These are phyloP conservation scores for Jamesozyma rosinii DNA, from an alignment of 805 yeast genomes.

Conservation along the genomic window DNA sequence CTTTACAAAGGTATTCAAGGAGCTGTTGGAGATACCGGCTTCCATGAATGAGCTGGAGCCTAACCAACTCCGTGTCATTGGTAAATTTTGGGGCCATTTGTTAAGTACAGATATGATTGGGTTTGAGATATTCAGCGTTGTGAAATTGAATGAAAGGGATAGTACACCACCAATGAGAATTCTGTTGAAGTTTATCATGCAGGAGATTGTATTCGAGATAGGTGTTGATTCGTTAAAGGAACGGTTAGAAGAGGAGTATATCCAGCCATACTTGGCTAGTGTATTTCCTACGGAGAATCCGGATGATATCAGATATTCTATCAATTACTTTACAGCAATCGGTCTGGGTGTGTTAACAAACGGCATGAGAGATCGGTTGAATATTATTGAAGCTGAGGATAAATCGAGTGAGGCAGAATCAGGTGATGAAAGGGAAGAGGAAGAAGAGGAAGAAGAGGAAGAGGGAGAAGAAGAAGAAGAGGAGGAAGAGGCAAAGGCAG, in stretches of 20 bases:
- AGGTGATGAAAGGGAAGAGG: conserved; percentile 8
- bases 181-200: conserved; percentile 69
- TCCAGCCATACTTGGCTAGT: conserved; percentile 42
- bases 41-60: conserved; percentile 59
- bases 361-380: conserved; percentile 55
- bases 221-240: conserved; percentile 47
- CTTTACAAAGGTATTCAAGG: conserved; percentile 45
- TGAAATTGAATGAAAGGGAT: conserved; percentile 56
- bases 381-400: conserved; percentile 27
- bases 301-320: conserved; percentile 61
- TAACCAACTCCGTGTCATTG: conserved; percentile 65
- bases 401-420: conserved; percentile 11
- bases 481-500: conserved; percentile 5
- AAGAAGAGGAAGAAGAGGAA: conserved; percentile 10
- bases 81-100: conserved; percentile 79
- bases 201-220: conserved; percentile 67
- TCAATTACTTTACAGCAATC: conserved; percentile 88
- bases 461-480: conserved; percentile 9
- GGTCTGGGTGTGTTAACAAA: conserved; percentile 81
- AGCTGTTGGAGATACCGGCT: conserved; percentile 38
- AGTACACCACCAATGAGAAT: conserved; percentile 78
- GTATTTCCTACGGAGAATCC: conserved; percentile 53
- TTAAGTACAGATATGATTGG: conserved; percentile 61
- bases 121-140: conserved; percentile 48
- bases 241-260: conserved; percentile 44